phyloP scores from a whole-genome alignment of 2,329 filamentous ascomycete species.

The Aspergillus pseudonomiae region DNA sequence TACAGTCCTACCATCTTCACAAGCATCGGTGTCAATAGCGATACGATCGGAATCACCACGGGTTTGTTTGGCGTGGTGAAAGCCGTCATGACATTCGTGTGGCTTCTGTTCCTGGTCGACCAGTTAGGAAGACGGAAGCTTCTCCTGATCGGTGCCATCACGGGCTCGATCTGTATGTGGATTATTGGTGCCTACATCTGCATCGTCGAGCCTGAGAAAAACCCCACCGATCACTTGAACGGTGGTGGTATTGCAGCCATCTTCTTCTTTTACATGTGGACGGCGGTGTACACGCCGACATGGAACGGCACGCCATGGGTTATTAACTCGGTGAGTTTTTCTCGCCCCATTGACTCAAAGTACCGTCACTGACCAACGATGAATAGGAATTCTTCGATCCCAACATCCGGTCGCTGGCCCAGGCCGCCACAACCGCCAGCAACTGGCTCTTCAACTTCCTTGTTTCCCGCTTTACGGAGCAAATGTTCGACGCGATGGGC shows the following conservation, averaged over 20 bases:
- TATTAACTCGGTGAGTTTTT: slow-evolving; percentile 57
- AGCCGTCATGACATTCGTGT: slow-evolving; percentile 67
- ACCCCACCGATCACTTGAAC: slow-evolving; percentile 27
- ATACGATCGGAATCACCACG: slow-evolving; percentile 64
- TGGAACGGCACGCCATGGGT: slow-evolving; percentile 80
- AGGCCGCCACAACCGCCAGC: slow-evolving; percentile 62
- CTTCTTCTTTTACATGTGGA: slow-evolving; percentile 74
- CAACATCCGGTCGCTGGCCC: slow-evolving; percentile 69
- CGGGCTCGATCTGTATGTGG: slow-evolving; percentile 52
- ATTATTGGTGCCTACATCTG: slow-evolving; percentile 38
- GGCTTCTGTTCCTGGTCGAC: slow-evolving; percentile 70
- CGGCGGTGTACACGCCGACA: slow-evolving; percentile 69
- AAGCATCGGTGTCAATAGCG: slow-evolving; percentile 61
- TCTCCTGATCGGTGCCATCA: slow-evolving; percentile 65
- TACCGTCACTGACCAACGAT: slow-evolving; percentile 14
- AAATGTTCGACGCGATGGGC: slow-evolving; percentile 46
- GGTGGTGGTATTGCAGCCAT: slow-evolving; percentile 48
- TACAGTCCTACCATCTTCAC: slow-evolving; percentile 70
- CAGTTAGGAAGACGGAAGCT: slow-evolving; percentile 64
- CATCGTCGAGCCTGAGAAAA: slow-evolving; percentile 34
- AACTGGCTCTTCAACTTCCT: slow-evolving; percentile 43
- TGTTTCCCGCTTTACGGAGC: slow-evolving; percentile 41
- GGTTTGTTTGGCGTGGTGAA: slow-evolving; percentile 80
- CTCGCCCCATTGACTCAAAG: background rate
- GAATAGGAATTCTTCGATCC: slow-evolving; percentile 68